phyloP scores from a whole-genome alignment of 441 rosid genomes.

The Breynia disticha region DNA sequence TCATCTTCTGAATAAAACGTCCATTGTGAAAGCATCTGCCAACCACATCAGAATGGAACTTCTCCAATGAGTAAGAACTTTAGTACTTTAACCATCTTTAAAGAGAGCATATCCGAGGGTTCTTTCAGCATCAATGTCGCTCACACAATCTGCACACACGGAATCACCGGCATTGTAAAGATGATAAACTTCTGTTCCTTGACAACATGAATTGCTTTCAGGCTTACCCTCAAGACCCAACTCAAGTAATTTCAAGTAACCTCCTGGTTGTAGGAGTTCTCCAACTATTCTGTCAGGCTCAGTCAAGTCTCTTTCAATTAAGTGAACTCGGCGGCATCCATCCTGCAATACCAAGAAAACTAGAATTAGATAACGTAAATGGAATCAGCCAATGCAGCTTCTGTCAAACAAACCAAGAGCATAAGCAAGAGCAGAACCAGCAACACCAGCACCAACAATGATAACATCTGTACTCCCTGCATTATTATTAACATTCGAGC shows the following conservation, averaged over 20 bases:
- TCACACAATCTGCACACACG: conserved; percentile 10
- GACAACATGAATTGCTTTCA: too few species aligned
- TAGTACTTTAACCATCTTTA: conserved; percentile 10
- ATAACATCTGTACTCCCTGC: conserved; percentile 6
- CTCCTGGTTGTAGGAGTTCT: conserved; percentile 16
- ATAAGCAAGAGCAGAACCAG: conserved; percentile 21
- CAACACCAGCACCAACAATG: conserved; percentile 22
- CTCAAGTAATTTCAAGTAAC: conserved; percentile 13
- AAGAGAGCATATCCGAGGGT: conserved; percentile 13
- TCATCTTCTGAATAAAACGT: conserved; percentile 15
- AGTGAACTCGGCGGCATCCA: conserved; percentile 13
- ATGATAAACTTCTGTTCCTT: too few species aligned
- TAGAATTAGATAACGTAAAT: background rate
- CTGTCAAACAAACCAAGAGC: conserved; percentile 14
- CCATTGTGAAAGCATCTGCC: conserved; percentile 19
- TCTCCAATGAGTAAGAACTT: conserved; percentile 13
- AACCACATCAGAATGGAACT: conserved; percentile 9
- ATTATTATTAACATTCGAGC: background rate
- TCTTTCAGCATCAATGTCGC: conserved; percentile 15
- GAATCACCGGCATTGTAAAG: background rate
- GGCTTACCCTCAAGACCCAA: conserved; percentile 16
- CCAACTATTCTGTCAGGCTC: conserved; percentile 17
- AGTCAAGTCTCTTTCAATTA: conserved; percentile 14
- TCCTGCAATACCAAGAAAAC: conserved; percentile 3
- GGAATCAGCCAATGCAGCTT: too few species aligned